Conservation (phyloP, 2,329 filamentous ascomycete genomes). For the Cladorrhinum sp. region DNA sequence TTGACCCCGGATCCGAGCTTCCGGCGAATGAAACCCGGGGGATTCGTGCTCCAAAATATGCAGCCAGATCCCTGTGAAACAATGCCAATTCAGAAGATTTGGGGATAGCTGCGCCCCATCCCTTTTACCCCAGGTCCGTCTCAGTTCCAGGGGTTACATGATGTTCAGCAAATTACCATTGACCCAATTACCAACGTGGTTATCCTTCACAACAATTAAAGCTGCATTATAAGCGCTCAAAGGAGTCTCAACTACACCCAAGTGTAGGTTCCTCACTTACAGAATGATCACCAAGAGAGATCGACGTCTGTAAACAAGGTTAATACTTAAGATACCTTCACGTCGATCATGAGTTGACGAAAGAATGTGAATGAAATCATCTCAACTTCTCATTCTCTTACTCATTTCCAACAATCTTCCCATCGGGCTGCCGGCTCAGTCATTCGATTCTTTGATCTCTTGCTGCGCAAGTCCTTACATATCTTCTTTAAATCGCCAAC, state of each 20-base stretch:
- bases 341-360: neutral
- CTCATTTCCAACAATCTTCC: neutral
- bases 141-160: neutral
- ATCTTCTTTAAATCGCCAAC: neutral
- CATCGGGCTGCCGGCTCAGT: neutral
- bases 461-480: neutral
- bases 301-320: conserved; percentile 4
- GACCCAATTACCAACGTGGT: too few relatives aligned
- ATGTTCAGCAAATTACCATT: neutral
- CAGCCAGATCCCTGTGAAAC: neutral
- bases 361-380: neutral
- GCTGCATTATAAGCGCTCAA: too few relatives aligned
- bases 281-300: neutral
- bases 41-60: neutral
- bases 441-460: neutral
- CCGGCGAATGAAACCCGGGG: neutral
- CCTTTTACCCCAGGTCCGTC: neutral
- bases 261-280: neutral
- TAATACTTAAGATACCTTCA: neutral
- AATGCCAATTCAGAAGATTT: neutral
- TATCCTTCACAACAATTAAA: too few relatives aligned
- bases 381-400: neutral
- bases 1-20: neutral
- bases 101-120: neutral
- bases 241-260: neutral